Conservation (phyloP, 1,284 basidiomycete species). For the Trichosporon sp. region DNA sequence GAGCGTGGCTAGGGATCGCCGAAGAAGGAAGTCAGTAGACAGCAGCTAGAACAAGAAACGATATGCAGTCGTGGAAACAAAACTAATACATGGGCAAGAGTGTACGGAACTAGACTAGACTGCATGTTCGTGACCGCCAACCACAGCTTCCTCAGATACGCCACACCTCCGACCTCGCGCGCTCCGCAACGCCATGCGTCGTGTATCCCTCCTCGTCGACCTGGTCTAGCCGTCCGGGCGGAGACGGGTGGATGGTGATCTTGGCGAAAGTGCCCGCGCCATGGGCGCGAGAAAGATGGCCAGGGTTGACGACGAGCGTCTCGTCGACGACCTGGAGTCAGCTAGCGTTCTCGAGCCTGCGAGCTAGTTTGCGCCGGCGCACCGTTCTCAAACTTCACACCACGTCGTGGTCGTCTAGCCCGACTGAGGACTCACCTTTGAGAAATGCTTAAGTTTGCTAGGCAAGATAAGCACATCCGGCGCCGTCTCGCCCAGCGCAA, state of each 20-base stretch:
- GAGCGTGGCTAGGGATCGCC: not conserved
- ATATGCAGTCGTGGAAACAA: not conserved
- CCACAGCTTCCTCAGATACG: slow-evolving; percentile 5
- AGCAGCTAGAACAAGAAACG: not conserved
- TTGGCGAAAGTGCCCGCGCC: slow-evolving; percentile 48
- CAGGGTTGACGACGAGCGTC: slow-evolving; percentile 47
- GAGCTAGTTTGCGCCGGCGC: too few relatives aligned
- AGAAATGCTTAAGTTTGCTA: slow-evolving; percentile 76
- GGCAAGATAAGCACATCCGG: slow-evolving; percentile 83
- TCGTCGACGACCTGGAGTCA: slow-evolving; percentile 45
- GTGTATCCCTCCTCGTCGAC: slow-evolving; percentile 22
- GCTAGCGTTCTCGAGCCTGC: not conserved
- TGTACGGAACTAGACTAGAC: not conserved
- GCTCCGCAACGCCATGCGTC: slow-evolving; percentile 42
- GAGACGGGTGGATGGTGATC: slow-evolving; percentile 41
- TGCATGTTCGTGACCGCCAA: not conserved
- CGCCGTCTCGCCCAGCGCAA: slow-evolving; percentile 48
- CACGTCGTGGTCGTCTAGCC: too few relatives aligned
- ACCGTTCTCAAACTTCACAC: too few relatives aligned
- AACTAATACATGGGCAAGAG: not conserved
- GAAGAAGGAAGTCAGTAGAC: too few relatives aligned
- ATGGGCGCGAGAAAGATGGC: slow-evolving; percentile 35
- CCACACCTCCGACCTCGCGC: slow-evolving; percentile 47
- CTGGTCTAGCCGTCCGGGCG: slow-evolving; percentile 20
- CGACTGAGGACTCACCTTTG: slow-evolving; percentile 73